Conservation (phyloP, 495 filamentous ascomycete genomes). For the Hypoxylon rickii region DNA sequence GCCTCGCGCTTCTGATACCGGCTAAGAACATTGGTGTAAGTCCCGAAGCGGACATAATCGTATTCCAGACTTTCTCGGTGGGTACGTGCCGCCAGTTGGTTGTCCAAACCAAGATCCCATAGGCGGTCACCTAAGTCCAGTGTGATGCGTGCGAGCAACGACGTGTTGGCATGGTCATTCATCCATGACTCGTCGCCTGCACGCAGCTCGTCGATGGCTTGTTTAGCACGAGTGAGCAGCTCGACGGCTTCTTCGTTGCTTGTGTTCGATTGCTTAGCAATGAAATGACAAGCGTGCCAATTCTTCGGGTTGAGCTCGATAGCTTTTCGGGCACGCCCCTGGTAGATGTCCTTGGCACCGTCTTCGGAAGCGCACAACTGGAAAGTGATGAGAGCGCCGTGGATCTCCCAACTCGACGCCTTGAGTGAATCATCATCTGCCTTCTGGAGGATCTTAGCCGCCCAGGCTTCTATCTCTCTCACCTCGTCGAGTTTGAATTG, state of each 20-base stretch:
- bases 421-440: slow-evolving; percentile 16
- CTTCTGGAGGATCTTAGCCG: slow-evolving; percentile 14
- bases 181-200: slow-evolving; percentile 29
- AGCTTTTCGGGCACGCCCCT: slow-evolving; percentile 35
- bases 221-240: slow-evolving; percentile 36
- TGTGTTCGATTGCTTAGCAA: slow-evolving; percentile 32
- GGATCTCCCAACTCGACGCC: slow-evolving; percentile 45
- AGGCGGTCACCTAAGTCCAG: slow-evolving; percentile 44
- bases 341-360: slow-evolving; percentile 23
- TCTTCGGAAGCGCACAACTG: slow-evolving; percentile 27
- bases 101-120: slow-evolving; percentile 40
- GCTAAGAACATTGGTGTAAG: slow-evolving; percentile 32
- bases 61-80: slow-evolving; percentile 35
- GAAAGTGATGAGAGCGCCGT: slow-evolving; percentile 40
- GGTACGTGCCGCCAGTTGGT: slow-evolving; percentile 26
- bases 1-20: slow-evolving; percentile 33
- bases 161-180: slow-evolving; percentile 19
- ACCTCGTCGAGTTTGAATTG: slow-evolving; percentile 19
- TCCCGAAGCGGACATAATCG: slow-evolving; percentile 38
- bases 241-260: slow-evolving; percentile 37
- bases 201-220: slow-evolving; percentile 28
- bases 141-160: slow-evolving; percentile 37
- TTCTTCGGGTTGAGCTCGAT: slow-evolving; percentile 43
- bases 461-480: slow-evolving; percentile 28
- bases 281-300: slow-evolving; percentile 44